A percentile compares a stretch with the other conserved stretches of the same genome.
phyloP scores from a whole-genome alignment of 306 rosid species.

The Ochetophila trinervis region DNA sequence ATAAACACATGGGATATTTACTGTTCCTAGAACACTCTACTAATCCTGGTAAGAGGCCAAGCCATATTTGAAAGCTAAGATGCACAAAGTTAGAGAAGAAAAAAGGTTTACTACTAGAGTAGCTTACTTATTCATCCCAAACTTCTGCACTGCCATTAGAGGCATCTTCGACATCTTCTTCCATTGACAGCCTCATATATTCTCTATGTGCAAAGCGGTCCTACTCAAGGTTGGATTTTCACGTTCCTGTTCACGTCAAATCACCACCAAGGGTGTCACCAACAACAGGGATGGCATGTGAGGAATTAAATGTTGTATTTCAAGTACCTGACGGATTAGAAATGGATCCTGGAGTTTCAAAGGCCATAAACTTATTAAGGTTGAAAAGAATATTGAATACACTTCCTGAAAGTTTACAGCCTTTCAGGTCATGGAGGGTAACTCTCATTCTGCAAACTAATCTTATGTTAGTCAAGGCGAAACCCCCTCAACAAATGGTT shows the following conservation, averaged over 20 bases:
- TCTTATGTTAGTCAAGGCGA: slow-evolving; percentile 12
- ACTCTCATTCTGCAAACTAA: slow-evolving; percentile 65
- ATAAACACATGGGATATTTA: background rate
- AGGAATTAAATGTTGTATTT: background rate
- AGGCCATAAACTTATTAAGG: slow-evolving; percentile 99
- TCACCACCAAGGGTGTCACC: slow-evolving; percentile 27
- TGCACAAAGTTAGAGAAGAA: background rate
- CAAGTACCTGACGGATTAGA: slow-evolving; percentile 93
- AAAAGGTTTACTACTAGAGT: background rate
- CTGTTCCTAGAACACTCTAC: background rate
- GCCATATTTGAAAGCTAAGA: background rate
- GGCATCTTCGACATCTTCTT: slow-evolving; percentile 99
- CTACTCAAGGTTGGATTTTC: slow-evolving; percentile 99
- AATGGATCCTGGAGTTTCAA: slow-evolving; percentile 97
- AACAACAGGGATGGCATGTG: slow-evolving; percentile 18
- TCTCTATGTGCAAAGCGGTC: slow-evolving; percentile 99
- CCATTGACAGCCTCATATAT: slow-evolving; percentile 99
- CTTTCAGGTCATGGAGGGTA: slow-evolving; percentile 82
- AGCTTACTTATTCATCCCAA: slow-evolving; percentile 77
- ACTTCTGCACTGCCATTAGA: slow-evolving; percentile 99
- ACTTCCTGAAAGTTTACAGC: slow-evolving; percentile 94
- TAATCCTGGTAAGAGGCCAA: background rate
- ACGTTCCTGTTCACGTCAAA: slow-evolving; percentile 72
- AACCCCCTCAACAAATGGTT: slow-evolving; percentile 3
- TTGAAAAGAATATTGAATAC: slow-evolving; percentile 92